phyloP scores from a whole-genome alignment of 2,329 filamentous ascomycete species.

The Pyrenophora tritici-repentis region DNA sequence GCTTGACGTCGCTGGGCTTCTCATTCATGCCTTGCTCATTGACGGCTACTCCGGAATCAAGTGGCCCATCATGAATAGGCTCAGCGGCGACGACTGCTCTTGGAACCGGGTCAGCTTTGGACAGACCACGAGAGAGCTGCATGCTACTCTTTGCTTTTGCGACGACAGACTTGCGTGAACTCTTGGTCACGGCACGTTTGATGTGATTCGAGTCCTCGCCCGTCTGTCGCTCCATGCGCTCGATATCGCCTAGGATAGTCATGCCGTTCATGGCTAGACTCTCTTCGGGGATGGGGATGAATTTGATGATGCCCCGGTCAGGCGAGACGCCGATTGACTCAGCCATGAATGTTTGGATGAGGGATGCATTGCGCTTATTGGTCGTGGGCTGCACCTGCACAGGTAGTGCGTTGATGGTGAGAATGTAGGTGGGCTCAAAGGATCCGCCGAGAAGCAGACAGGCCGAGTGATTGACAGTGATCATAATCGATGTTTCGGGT shows the following conservation, averaged over 20 bases:
- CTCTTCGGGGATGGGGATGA: conserved; percentile 70
- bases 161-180: conserved; percentile 40
- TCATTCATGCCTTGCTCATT: conserved; percentile 33
- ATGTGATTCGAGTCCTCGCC: conserved; percentile 51
- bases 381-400: conserved; percentile 71
- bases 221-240: conserved; percentile 58
- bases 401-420: conserved; percentile 74
- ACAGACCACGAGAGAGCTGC: conserved; percentile 41
- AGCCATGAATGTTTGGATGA: conserved; percentile 76
- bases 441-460: conserved; percentile 76
- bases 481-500: conserved; percentile 72
- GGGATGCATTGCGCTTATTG: conserved; percentile 79
- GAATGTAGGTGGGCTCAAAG: conserved; percentile 78
- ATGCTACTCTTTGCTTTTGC: conserved; percentile 46
- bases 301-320: conserved; percentile 73
- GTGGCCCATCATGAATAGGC: conserved; percentile 41
- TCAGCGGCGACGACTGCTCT: conserved; percentile 38
- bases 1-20: conserved; percentile 21
- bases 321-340: conserved; percentile 70
- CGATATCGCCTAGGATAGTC: conserved; percentile 71
- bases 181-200: conserved; percentile 49
- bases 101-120: conserved; percentile 34
- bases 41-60: conserved; percentile 44
- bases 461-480: conserved; percentile 75
- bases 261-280: conserved; percentile 72